Conservation (phyloP, 2,329 filamentous ascomycete genomes). For the Alternaria brassicicola region DNA sequence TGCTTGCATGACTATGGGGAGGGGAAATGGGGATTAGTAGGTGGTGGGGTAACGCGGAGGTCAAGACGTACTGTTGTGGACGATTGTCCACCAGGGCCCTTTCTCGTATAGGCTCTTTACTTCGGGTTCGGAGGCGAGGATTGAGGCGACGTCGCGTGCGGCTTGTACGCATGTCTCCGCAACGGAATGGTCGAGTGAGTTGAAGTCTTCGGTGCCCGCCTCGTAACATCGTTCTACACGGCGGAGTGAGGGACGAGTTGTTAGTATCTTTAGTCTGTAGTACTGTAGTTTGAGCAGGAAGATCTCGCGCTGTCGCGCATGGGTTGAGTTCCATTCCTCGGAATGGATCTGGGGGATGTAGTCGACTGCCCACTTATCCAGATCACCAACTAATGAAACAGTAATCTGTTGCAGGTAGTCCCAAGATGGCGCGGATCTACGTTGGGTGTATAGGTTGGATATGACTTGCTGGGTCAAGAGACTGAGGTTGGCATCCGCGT, state of each 20-base stretch:
- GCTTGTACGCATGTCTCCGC: slow-evolving; percentile 42
- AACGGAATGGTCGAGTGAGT: slow-evolving; percentile 33
- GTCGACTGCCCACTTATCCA: slow-evolving; percentile 37
- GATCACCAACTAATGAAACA: slow-evolving; percentile 26
- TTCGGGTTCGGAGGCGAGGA: slow-evolving; percentile 35
- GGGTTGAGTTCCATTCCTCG: background rate
- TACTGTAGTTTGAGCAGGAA: slow-evolving; percentile 35
- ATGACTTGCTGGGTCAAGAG: slow-evolving; percentile 16
- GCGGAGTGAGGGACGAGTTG: slow-evolving; percentile 46
- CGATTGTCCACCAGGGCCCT: slow-evolving; percentile 48
- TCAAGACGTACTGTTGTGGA: slow-evolving; percentile 26
- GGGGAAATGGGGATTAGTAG: background rate
- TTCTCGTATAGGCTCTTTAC: slow-evolving; percentile 13
- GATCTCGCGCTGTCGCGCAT: slow-evolving; percentile 15
- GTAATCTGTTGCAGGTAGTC: slow-evolving; percentile 37
- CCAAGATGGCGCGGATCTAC: slow-evolving; percentile 37
- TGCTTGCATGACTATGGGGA: slow-evolving; percentile 42
- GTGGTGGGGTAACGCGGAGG: background rate
- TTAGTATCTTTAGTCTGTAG: slow-evolving; percentile 40
- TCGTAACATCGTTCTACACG: slow-evolving; percentile 37
- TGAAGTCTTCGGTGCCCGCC: slow-evolving; percentile 32
- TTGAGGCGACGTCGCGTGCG: slow-evolving; percentile 34
- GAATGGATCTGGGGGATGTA: background rate
- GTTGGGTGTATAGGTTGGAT: slow-evolving; percentile 37
- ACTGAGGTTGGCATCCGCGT: slow-evolving; percentile 9